These are phyloP conservation scores for Dipsacomyces acuminosporus DNA, from an alignment of 371 early-diverging fungal species.

Conservation along the genomic window DNA sequence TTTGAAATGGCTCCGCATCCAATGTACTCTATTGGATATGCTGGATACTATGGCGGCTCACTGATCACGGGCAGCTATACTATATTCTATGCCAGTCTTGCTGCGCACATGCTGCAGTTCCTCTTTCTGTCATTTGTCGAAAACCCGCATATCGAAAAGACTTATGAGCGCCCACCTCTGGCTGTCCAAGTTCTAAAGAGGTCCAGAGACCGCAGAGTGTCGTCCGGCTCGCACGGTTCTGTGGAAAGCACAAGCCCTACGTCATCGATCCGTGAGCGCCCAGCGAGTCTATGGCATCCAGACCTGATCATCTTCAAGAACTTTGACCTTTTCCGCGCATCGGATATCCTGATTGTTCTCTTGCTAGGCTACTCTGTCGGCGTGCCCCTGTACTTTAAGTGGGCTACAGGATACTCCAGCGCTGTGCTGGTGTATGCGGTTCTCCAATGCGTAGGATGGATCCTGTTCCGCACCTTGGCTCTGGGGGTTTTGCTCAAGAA, in stretches of 20 bases:
- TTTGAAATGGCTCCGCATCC: slow-evolving; percentile 98
- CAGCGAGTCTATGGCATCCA: slow-evolving; percentile 44
- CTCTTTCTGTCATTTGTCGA: slow-evolving; percentile 87
- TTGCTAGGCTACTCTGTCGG: slow-evolving; percentile 69
- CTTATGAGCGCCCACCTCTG: slow-evolving; percentile 68
- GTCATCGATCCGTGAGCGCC: slow-evolving; percentile 36
- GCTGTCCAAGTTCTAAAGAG: slow-evolving; percentile 47
- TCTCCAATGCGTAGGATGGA: slow-evolving; percentile 83
- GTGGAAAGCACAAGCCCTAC: slow-evolving; percentile 21
- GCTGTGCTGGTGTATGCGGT: slow-evolving; percentile 46
- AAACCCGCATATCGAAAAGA: slow-evolving; percentile 93
- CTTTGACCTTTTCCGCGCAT: slow-evolving; percentile 79
- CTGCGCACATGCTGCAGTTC: slow-evolving; percentile 86
- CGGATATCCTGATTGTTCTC: slow-evolving; percentile 73
- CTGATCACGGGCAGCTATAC: slow-evolving; percentile 78
- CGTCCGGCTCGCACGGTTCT: slow-evolving; percentile 23
- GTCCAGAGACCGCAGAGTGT: slow-evolving; percentile 39
- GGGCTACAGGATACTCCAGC: slow-evolving; percentile 19
- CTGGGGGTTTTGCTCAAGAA: slow-evolving; percentile 69
- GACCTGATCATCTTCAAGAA: slow-evolving; percentile 86
- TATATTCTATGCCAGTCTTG: slow-evolving; percentile 83
- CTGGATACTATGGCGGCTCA: slow-evolving; percentile 91
- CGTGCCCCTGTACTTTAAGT: slow-evolving; percentile 51
- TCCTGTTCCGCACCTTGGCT: slow-evolving; percentile 73
- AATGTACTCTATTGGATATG: slow-evolving; percentile 96